phyloP scores from a whole-genome alignment of 176 grass and related monocot genomes.

The Coix lacrymajobi region DNA sequence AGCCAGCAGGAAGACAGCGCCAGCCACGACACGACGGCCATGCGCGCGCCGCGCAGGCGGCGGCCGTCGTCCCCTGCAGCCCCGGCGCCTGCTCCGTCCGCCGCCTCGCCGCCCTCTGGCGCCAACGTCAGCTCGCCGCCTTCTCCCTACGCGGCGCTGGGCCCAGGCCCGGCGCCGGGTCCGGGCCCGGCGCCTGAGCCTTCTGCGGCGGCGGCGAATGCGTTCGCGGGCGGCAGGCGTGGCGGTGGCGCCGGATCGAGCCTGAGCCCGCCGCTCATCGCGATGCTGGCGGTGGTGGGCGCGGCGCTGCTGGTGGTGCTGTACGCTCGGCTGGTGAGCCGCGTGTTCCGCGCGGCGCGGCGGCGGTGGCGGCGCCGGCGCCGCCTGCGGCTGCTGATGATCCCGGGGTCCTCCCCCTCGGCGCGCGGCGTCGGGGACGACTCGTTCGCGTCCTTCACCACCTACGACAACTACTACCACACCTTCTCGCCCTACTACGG shows the following conservation, averaged over 20 bases:
- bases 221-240: background rate
- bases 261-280: constrained; percentile 91
- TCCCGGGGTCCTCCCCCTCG: background rate
- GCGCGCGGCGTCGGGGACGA: background rate
- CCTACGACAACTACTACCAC: constrained; percentile 56
- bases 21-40: background rate
- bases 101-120: background rate
- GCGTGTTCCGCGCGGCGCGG: constrained; percentile 35
- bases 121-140: constrained; percentile 14
- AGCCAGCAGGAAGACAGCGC: background rate
- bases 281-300: constrained; percentile 89
- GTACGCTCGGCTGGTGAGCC: constrained; percentile 71
- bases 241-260: background rate
- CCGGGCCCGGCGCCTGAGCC: background rate
- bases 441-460: constrained; percentile 37
- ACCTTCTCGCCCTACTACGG: constrained; percentile 72
- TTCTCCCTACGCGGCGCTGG: constrained; percentile 7
- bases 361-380: constrained; percentile 32
- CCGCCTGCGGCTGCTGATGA: constrained; percentile 32
- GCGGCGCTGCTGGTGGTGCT: constrained; percentile 89
- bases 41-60: constrained; percentile 1
- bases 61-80: constrained; percentile 15
- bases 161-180: background rate
- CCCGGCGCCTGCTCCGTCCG: constrained; percentile 3
- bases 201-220: background rate